Base-by-base conservation (phyloP, 805 yeast species). In the Zygotorulaspora florentina region DNA sequence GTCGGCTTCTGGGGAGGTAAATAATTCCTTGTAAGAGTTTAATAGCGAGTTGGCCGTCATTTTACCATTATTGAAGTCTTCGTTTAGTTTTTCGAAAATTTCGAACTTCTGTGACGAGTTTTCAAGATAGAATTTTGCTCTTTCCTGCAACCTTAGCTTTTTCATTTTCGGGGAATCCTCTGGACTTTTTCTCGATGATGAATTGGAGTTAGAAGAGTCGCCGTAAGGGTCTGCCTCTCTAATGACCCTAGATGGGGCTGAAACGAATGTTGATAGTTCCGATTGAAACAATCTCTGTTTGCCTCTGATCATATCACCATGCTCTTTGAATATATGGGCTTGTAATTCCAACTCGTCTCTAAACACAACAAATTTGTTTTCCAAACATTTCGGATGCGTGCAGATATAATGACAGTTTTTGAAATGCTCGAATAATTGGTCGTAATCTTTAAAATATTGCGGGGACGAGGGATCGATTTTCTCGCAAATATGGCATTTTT, bases 311-410 rank as follows among this genome's bases (percentile, higher is more conserved):
- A 59, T 45, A 35, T 52, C 55, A 35, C 66, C 64, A 65, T 93
- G 99, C 55, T 85, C 91, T 52, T 80, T 78, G 39, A 88, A 66
- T 81, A 88, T 83, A 65, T 93, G 99, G 1, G 95, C 90, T 44
- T 85, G 83, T 43, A 93, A 71, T 55, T 89, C 97, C 45, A 89
- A 66, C 43, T 86, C 93, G 51, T 88, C 91, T 17, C 83, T 77
- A 62, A 93, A 93, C 1, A 91, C 99, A 17, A 93, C 93, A 67
- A 93, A 91, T 62, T 87, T 86, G 64, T 85, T 81, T 45, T 90
- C 98, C 39, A 90, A 66, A 67, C 99, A 93, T 10, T 76, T 58
- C 39, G 79, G 86, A 15, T 85, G 84, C 27, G 76, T 73, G 68
- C 99, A 93, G 12, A 81, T 80, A 64, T 72, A 87, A 65, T 93